Evolutionary conservation across 495 filamentous ascomycete species (phyloP), one percentile per base, ranked within the genome.

Genomic region (Neurospora cerealis): DNA sequence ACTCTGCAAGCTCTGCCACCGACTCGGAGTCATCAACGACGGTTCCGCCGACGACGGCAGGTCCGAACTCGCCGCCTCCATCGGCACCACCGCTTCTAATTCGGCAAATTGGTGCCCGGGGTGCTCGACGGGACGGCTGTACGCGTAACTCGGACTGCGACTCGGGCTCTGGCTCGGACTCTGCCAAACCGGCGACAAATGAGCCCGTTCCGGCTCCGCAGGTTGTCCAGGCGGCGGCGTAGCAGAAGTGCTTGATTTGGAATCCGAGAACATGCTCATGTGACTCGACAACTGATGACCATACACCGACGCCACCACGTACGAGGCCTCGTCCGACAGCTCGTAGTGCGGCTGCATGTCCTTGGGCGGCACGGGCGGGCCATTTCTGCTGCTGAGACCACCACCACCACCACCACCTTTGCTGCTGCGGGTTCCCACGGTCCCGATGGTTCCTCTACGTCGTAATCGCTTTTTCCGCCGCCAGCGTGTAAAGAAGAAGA

Each of bases 361-460:
- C 24, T 80, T 80, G 17, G 79, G 79, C 17, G 79, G 79, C 0
- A 79, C 79, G 2, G 79, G 77, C 10, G 79, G 79, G 0, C 13
- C 41, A 17, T 39, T 70, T 39, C 21, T 70, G 60, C 41, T 34
- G 62, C 21, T 36, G 62, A 41, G 54, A 17, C 15, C 54, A 62
- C 28, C 54, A 62, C 13, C 54, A 34, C 28, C 28, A 19, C 32
- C 15, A 66, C 54, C 54, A 2, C 15, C 28, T 32, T 46, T 28
- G 62, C 32, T 70, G 39, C 24, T 36, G 37, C 21, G 60, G 21
- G 24, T 37, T 37, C 62, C 39, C 7, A 11, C 5, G 17, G 17
- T 21, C 15, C 19, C 28, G 9, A 41, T 48, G 32, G 24, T 37
- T 69, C 37, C 41, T 41, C 34, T 36, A 48, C 66, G 28, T 21